Evolutionary conservation across 1,284 basidiomycete species (phyloP), one percentile per base, ranked within the genome.

Genomic region (Sanghuangporus baumii): DNA sequence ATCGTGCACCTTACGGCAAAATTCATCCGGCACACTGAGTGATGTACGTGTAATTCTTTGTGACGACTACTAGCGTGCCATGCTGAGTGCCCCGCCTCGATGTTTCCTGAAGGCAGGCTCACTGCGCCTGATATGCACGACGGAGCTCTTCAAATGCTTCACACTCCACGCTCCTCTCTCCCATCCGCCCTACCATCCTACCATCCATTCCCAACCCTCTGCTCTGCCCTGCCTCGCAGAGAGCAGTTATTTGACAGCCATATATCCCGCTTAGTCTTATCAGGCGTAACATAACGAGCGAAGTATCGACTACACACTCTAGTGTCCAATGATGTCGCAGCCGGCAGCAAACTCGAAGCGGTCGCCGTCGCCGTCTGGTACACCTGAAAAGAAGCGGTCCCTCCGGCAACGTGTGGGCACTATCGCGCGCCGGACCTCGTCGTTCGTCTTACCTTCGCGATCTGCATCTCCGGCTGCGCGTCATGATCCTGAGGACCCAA

Each of bases 381-480:
- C 59, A 46, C 67, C 66, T 63, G 26, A 31, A 31, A 31, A 31
- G 26, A 31, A 31, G 26, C 26, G 26, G 26, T 73, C 72, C 26
- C 65, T 75, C 41, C 70, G 71, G 59, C 67, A 67, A n/a, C 73
- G 75, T 23, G 71, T 77, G 71, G 71, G 80, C 59, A 76, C 75
- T 55, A 75, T 75, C 59, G 74, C 83, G 69, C 80, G 82, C 16
- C 78, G 82, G 37, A 79, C 80, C 20, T 84, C 83, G 2, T 78
- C 80, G 0, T 72, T 77, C 6, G 71, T 84, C 57, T 67, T 72
- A 23, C 63, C 51, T 12, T 47, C 72, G 47, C 74, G 78, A 5
- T 72, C 78, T 14, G 62, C 68, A 40, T 74, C 75, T 0, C 71
- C 77, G 54, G 55, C 68, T 66, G 57, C 72, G 72, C 51, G 69